These are phyloP conservation scores for Poronia punctata DNA, from an alignment of 495 filamentous ascomycete species.

Conservation along the genomic window DNA sequence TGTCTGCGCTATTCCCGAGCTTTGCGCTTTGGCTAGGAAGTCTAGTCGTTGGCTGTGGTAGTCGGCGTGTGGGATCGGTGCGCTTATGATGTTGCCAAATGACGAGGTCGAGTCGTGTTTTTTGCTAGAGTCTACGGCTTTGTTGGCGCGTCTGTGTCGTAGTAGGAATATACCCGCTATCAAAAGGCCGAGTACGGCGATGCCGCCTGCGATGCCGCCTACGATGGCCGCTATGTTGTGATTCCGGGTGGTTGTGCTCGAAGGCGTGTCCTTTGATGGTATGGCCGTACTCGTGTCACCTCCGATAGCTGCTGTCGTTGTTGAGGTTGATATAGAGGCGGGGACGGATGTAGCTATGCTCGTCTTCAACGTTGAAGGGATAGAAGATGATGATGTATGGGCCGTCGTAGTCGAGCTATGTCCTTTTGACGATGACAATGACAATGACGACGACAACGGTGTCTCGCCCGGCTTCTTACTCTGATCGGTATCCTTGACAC, in stretches of 20 bases:
- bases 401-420: constrained; percentile 24
- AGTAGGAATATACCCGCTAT: constrained; percentile 12
- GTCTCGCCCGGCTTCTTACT: constrained; percentile 25
- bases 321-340: background rate
- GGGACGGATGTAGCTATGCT: background rate
- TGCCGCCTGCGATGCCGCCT: constrained; percentile 23
- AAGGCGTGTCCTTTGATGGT: constrained; percentile 8
- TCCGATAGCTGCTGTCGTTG: constrained; percentile 12
- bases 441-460: constrained; percentile 9
- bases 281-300: constrained; percentile 5
- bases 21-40: constrained; percentile 27
- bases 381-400: constrained; percentile 5
- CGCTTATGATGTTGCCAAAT: constrained; percentile 40
- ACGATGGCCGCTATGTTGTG: constrained; percentile 22
- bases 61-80: constrained; percentile 32
- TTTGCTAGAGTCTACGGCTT: constrained; percentile 11
- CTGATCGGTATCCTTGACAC: constrained; percentile 34
- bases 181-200: constrained; percentile 19
- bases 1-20: constrained; percentile 9
- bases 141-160: constrained; percentile 20
- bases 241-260: constrained; percentile 7
- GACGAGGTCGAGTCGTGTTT: constrained; percentile 33
- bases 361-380: background rate
- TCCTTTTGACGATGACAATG: constrained; percentile 25
- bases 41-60: constrained; percentile 25